A percentile compares a stretch with the other conserved stretches of the same genome.
phyloP scores from a whole-genome alignment of 2,329 filamentous ascomycete genomes.

The Dothistroma pini region DNA sequence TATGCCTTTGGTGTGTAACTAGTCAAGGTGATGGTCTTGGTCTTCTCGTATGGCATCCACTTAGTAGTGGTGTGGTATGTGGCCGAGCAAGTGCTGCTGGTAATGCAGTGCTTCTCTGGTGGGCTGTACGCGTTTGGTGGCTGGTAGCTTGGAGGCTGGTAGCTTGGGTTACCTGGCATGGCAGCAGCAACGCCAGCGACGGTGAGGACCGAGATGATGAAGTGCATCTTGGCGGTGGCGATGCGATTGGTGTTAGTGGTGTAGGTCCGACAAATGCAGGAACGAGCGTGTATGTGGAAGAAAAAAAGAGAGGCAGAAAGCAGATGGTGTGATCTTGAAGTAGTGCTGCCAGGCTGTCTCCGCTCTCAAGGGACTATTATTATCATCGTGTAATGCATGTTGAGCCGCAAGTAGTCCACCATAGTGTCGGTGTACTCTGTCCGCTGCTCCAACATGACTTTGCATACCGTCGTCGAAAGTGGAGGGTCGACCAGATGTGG shows the following conservation, averaged over 20 bases:
- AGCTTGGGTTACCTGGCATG: conserved; percentile 12
- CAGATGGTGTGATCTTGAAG: background rate
- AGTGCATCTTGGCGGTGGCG: conserved; percentile 15
- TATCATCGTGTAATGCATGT: background rate
- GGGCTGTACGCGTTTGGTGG: background rate
- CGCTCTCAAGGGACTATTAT: background rate
- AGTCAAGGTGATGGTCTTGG: conserved; percentile 18
- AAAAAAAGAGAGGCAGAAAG: background rate
- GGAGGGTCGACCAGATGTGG: background rate
- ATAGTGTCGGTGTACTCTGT: background rate
- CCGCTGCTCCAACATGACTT: background rate
- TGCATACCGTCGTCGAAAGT: background rate
- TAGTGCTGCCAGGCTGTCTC: background rate
- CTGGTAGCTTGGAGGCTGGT: conserved; percentile 4
- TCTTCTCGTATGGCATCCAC: conserved; percentile 13
- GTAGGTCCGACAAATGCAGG: background rate
- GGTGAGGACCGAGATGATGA: conserved; percentile 14
- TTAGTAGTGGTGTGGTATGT: conserved; percentile 17
- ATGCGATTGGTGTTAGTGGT: background rate
- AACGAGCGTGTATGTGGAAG: background rate
- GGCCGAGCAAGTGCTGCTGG: conserved; percentile 18
- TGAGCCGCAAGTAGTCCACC: background rate
- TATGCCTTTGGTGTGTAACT: conserved; percentile 13
- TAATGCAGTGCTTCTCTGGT: conserved; percentile 11
- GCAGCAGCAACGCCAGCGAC: conserved; percentile 16